Conservation (phyloP, 768 basidiomycete species). For the Russula emetica region DNA sequence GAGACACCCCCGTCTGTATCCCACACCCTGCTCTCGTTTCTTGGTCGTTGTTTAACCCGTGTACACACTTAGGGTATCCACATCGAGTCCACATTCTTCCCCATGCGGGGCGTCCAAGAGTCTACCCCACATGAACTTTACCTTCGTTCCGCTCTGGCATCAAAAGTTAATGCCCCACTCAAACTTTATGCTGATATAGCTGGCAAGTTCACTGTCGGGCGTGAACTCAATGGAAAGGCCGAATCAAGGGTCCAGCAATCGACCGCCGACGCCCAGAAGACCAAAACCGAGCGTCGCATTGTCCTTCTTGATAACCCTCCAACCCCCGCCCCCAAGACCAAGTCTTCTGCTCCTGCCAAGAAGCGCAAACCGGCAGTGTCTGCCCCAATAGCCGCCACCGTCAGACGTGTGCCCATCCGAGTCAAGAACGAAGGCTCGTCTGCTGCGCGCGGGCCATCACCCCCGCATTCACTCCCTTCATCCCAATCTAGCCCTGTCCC, state of each 20-base stretch:
- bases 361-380: slow-evolving; percentile 23
- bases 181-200: slow-evolving; percentile 70
- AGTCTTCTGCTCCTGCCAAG: slow-evolving; percentile 33
- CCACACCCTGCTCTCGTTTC: not conserved
- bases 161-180: slow-evolving; percentile 59
- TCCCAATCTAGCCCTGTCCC: slow-evolving; percentile 16
- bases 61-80: slow-evolving; percentile 40
- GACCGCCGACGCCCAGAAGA: slow-evolving; percentile 40
- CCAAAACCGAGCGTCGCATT: slow-evolving; percentile 45
- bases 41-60: not conserved
- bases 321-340: slow-evolving; percentile 32
- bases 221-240: slow-evolving; percentile 48
- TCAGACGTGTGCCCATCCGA: slow-evolving; percentile 23
- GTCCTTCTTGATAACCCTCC: slow-evolving; percentile 42
- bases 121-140: slow-evolving; percentile 65
- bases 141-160: slow-evolving; percentile 54
- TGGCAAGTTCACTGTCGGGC: slow-evolving; percentile 67
- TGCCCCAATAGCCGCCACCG: slow-evolving; percentile 11
- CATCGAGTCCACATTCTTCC: slow-evolving; percentile 61
- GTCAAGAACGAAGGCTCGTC: slow-evolving; percentile 30
- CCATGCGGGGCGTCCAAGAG: slow-evolving; percentile 53
- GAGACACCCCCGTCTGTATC: slow-evolving; percentile 50
- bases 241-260: slow-evolving; percentile 41
- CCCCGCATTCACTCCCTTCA: slow-evolving; percentile 28
- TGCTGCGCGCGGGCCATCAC: slow-evolving; percentile 34